Base-by-base conservation (phyloP, 352 stramenopile genomes). In the Phytophthora ramorum region DNA sequence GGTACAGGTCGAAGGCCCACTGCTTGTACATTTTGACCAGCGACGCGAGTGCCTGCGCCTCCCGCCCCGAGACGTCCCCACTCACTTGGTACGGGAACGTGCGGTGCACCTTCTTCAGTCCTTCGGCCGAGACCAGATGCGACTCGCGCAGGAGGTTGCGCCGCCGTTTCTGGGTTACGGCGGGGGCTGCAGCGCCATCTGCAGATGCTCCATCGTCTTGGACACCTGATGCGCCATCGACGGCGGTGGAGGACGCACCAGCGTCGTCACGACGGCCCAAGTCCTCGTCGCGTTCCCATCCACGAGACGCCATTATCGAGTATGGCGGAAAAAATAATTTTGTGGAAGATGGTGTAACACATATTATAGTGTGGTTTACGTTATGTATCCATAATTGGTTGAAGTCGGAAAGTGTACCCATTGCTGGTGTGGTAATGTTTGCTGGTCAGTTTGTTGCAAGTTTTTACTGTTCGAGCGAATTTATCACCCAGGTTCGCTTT, bases 21-120 rank as follows among this genome's bases (percentile, higher is more conserved):
- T 95, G 83, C 54, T 91, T 92, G 77, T 95, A 95, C 81, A 89
- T 89, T 44, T 83, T 83, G 10, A 95, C 67, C 41, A 95, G 64
- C 30, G 76, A 85, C 19, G 63, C 71, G 41, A 95, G 58, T 32
- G 87, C 84, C 47, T 91, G 81, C 14, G 79, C 68, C 71, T 92
- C 85, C n/a, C 89, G 77, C 0, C 81, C 85, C 3, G 70, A 59
- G 3, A 93, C 81, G 19, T 76, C 66, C 14, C 69, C 69, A 22
- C 67, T 81, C 10, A 90, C 75, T 63, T 91, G 84, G 52, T 85
- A 90, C 20, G 87, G 79, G 47, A 95, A 95, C 30, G 75, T 91
- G 24, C 73, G 66, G 35, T 90, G 81, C 47, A 95, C 75, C 67
- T 90, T 89, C 59, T 82, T 78, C 26, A 95, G 75, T 0, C 87